Evolutionary conservation across 768 basidiomycete species (phyloP), one percentile per base, ranked within the genome.

Genomic region (Mycena amicta): DNA sequence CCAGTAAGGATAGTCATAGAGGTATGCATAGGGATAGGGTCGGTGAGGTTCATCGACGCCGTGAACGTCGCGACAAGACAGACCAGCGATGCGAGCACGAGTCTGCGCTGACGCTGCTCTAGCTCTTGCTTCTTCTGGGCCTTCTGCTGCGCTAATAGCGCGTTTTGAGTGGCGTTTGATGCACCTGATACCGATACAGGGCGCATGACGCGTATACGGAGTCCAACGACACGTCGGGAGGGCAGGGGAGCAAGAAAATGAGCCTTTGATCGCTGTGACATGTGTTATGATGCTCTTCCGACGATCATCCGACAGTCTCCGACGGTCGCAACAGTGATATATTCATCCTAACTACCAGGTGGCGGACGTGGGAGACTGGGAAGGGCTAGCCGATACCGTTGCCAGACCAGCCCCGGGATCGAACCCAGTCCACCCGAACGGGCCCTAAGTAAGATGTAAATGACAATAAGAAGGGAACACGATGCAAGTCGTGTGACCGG

Each of bases 1-100:
- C 69, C 68, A 3, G 63, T 65, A 20, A 67, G 67, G 2, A n/a
- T n/a, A n/a, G n/a, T n/a, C n/a, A 51, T 49, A 4, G 68, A 68
- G 4, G 61, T 70, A 22, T 43, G 41, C 41, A 12, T 43, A 20
- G 41, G 41, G 11, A 43, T 22, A 12, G 41, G 12, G 6, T 43
- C 41, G 12, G 11, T 43, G 41, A 43, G 41, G 11, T 6, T 11
- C 13, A 43, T 12, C 13, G 20, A 12, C 12, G 20, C 20, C 6
- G 20, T 43, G 20, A 43, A 12, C 20, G 41, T 20, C 12, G 41
- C 41, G 6, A 43, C 12, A 8, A 43, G 11, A 22, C 41, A 43
- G 11, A 11, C 13, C 41, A 43, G 41, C 11, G 41, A 13, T 6
- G 20, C 41, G 13, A 43, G 20, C 11, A 43, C 20, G 41, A 22